These are phyloP conservation scores for Xanthoconium stramineum DNA, from an alignment of 768 basidiomycete genomes.

Conservation along the genomic window DNA sequence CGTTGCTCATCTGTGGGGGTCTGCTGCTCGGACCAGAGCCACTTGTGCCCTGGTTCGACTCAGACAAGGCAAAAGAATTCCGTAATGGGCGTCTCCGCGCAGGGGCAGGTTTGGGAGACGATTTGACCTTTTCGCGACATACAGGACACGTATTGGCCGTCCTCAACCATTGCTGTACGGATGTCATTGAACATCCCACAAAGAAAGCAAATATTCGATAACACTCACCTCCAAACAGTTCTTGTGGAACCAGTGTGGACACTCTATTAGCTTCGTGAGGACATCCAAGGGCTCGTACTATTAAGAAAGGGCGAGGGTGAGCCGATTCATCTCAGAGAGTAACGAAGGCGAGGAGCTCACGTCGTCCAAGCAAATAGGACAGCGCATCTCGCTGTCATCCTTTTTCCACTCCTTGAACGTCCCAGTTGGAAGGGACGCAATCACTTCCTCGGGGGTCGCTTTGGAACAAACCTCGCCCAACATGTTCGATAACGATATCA, in stretches of 20 bases:
- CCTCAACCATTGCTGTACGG: constrained; percentile 71
- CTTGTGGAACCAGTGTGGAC: constrained; percentile 79
- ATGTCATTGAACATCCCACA: background rate
- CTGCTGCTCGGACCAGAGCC: constrained; percentile 1
- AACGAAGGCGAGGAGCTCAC: constrained; percentile 40
- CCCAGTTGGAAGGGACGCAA: constrained; percentile 57
- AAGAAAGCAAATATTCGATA: background rate
- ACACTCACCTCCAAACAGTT: constrained; percentile 65
- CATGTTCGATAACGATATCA: constrained; percentile 54
- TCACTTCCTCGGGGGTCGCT: constrained; percentile 58
- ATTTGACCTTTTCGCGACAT: constrained; percentile 61
- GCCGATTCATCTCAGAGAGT: background rate
- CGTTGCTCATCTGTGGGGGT: constrained; percentile 7
- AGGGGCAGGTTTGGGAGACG: constrained; percentile 22
- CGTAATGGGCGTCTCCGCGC: constrained; percentile 18
- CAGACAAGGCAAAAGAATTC: constrained; percentile 1
- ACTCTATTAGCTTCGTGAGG: constrained; percentile 64
- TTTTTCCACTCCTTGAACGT: constrained; percentile 68
- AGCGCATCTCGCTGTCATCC: constrained; percentile 64
- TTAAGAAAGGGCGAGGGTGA: constrained; percentile 6
- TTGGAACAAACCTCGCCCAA: constrained; percentile 70
- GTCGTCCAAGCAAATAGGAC: constrained; percentile 84
- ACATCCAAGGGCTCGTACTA: constrained; percentile 65
- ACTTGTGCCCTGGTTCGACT: constrained; percentile 7
- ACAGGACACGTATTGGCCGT: constrained; percentile 78